Conservation (phyloP, 2,329 filamentous ascomycete species). For the Colletotrichum lini region DNA sequence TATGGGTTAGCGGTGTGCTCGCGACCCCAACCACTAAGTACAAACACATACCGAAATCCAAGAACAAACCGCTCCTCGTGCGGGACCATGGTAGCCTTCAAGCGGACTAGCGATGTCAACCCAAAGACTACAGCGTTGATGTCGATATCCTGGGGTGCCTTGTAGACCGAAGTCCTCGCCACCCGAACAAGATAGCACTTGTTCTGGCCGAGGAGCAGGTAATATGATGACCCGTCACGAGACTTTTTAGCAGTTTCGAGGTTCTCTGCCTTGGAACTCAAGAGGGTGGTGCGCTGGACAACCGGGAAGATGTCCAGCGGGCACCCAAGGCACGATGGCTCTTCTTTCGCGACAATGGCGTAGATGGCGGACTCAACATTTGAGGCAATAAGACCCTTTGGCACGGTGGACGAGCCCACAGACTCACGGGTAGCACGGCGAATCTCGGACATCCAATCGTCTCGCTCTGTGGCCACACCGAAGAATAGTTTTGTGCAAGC, state of each 20-base stretch:
- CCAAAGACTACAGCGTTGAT: conserved; percentile 66
- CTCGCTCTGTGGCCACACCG: conserved; percentile 61
- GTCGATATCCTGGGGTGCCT: conserved; percentile 61
- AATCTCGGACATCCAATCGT: conserved; percentile 65
- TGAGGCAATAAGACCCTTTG: conserved; percentile 57
- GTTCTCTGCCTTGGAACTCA: conserved; percentile 57
- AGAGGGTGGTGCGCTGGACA: conserved; percentile 61
- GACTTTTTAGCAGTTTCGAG: conserved; percentile 61
- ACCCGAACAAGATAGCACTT: conserved; percentile 68
- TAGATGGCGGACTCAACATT: conserved; percentile 64
- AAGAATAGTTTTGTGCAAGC: conserved; percentile 66
- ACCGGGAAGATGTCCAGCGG: conserved; percentile 65
- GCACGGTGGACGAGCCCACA: conserved; percentile 50
- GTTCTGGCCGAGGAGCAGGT: conserved; percentile 67
- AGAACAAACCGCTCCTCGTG: conserved; percentile 71
- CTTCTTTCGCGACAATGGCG: conserved; percentile 61
- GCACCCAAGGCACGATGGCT: conserved; percentile 54
- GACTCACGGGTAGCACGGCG: conserved; percentile 58
- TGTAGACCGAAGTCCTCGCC: conserved; percentile 59
- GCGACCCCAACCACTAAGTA: conserved; percentile 39
- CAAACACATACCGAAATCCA: conserved; percentile 63
- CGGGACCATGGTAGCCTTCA: conserved; percentile 64
- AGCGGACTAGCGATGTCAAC: conserved; percentile 65
- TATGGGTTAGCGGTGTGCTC: conserved; percentile 41
- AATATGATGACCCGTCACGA: conserved; percentile 67